Conservation (phyloP, 139 green algal species). For the Zygnema cylindricum region DNA sequence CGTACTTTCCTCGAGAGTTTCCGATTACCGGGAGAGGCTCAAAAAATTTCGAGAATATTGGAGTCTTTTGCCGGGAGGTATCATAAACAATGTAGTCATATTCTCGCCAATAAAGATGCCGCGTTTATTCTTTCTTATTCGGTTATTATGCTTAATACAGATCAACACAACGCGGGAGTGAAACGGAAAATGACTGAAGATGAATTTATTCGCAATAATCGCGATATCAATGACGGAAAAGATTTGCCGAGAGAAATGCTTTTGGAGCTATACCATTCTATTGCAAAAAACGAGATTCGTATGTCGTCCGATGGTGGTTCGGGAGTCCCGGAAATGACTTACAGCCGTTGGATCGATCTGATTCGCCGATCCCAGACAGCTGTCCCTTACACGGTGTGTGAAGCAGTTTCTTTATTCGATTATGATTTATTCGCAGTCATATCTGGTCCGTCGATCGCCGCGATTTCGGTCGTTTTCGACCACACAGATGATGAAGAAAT, state of each 20-base stretch:
- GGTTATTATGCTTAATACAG: slow-evolving; percentile 89
- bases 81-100: slow-evolving; percentile 48
- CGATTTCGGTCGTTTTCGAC: slow-evolving; percentile 91
- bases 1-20: slow-evolving; percentile 81
- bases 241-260: slow-evolving; percentile 75
- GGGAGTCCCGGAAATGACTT: slow-evolving; percentile 59
- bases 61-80: slow-evolving; percentile 72
- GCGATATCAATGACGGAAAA: slow-evolving; percentile 80
- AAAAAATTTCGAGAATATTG: slow-evolving; percentile 86
- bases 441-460: slow-evolving; percentile 87
- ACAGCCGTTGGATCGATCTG: slow-evolving; percentile 74
- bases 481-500: slow-evolving; percentile 69
- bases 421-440: slow-evolving; percentile 89
- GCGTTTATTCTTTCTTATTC: slow-evolving; percentile 84
- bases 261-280: slow-evolving; percentile 72
- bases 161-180: slow-evolving; percentile 81
- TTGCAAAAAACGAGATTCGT: slow-evolving; percentile 78
- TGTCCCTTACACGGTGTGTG: slow-evolving; percentile 60
- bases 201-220: slow-evolving; percentile 85
- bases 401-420: slow-evolving; percentile 67
- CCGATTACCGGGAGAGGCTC: slow-evolving; percentile 79
- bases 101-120: slow-evolving; percentile 68
- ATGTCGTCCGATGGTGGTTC: slow-evolving; percentile 57
- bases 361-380: slow-evolving; percentile 41
- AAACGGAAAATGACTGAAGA: slow-evolving; percentile 87